phyloP scores from a whole-genome alignment of 2,329 filamentous ascomycete species.

The Paramyrothecium roridum region DNA sequence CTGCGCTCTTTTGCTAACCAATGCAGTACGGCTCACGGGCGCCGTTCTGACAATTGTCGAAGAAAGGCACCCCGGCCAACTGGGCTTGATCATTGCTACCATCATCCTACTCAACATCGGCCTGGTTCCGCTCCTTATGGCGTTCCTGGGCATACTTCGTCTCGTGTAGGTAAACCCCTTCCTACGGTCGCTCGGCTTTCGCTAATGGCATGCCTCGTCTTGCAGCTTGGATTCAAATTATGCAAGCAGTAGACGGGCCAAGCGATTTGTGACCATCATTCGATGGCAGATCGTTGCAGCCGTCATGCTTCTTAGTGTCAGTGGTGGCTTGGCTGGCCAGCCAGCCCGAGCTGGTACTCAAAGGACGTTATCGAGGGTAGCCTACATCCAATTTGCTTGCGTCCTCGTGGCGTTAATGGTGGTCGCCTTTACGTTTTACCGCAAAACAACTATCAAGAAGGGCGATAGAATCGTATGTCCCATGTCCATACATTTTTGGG shows the following conservation, averaged over 20 bases:
- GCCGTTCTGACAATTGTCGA: slow-evolving; percentile 3
- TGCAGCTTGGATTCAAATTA: slow-evolving; percentile 2
- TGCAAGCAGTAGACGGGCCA: neutral
- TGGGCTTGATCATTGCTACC: slow-evolving; percentile 8
- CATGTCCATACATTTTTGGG: neutral
- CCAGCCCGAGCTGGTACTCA: neutral
- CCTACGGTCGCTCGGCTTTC: neutral
- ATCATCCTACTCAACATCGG: slow-evolving; percentile 9
- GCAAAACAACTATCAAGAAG: neutral
- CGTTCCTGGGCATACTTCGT: slow-evolving; percentile 6
- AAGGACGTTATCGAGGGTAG: neutral
- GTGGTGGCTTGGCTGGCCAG: slow-evolving; percentile 1
- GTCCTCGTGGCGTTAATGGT: neutral
- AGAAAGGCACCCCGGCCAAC: slow-evolving; percentile 2
- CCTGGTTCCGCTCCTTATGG: slow-evolving; percentile 6
- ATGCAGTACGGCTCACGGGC: slow-evolving; percentile 3
- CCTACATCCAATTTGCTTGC: slow-evolving; percentile 1
- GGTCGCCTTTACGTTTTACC: neutral
- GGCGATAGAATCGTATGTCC: neutral
- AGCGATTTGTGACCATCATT: slow-evolving; percentile 2
- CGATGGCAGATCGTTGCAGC: slow-evolving; percentile 1
- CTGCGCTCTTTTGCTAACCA: neutral
- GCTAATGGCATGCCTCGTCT: neutral
- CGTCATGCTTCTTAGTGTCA: slow-evolving; percentile 1
- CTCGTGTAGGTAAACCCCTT: slow-evolving; percentile 5